These are phyloP conservation scores for Lizonia empirigonia DNA, from an alignment of 2,329 filamentous ascomycete species.

Conservation along the genomic window DNA sequence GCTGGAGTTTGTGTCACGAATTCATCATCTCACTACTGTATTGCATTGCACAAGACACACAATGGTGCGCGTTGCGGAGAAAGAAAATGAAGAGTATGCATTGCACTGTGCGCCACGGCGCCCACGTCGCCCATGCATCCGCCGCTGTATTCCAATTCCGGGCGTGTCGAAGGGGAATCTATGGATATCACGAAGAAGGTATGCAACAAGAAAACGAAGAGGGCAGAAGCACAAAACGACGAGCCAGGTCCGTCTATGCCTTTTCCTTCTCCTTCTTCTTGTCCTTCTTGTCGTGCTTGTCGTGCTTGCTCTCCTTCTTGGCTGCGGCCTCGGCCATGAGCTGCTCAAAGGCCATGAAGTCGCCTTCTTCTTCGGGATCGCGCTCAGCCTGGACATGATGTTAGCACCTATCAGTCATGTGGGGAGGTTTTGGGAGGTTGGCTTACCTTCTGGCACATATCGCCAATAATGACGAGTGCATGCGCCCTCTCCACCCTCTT, in stretches of 20 bases:
- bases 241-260: not conserved
- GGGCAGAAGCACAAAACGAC: not conserved
- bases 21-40: not conserved
- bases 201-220: slow-evolving; percentile 17
- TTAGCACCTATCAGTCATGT: not conserved
- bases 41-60: not conserved
- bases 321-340: slow-evolving; percentile 94
- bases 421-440: not conserved
- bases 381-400: slow-evolving; percentile 71
- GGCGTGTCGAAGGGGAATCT: slow-evolving; percentile 26
- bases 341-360: slow-evolving; percentile 98
- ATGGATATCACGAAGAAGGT: slow-evolving; percentile 36
- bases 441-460: slow-evolving; percentile 83
- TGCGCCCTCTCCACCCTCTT: slow-evolving; percentile 93
- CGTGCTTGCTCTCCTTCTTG: slow-evolving; percentile 85
- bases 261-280: slow-evolving; percentile 41
- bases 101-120: too few species aligned
- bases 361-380: slow-evolving; percentile 93
- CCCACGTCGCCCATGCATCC: not conserved
- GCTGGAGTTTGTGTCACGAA: not conserved
- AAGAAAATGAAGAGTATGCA: not conserved
- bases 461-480: slow-evolving; percentile 84
- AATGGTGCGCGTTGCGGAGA: not conserved
- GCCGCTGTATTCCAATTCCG: slow-evolving; percentile 6
- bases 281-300: slow-evolving; percentile 65